Percentiles rank a stretch among this genome's conserved stretches.
Conservation (phyloP, 345 rosid species). For the Bruguiera sexangula region DNA sequence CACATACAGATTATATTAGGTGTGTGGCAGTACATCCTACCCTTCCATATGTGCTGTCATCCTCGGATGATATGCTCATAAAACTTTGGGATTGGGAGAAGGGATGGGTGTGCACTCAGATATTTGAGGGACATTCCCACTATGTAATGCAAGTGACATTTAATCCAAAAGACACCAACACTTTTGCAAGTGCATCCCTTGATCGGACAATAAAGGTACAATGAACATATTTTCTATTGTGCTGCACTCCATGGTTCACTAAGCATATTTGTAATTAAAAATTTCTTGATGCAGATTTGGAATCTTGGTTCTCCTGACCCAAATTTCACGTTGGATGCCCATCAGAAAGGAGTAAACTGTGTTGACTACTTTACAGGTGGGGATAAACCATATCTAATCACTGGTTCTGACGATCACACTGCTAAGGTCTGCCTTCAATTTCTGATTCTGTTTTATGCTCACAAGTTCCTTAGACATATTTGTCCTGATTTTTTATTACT, state of each 20-base stretch:
- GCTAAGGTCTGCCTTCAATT: conserved; percentile 58
- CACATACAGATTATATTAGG: conserved; percentile 94
- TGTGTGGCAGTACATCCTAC: conserved; percentile 93
- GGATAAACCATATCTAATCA: conserved; percentile 85
- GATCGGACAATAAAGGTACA: conserved; percentile 88
- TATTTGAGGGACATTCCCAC: conserved; percentile 99
- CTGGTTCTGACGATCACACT: conserved; percentile 94
- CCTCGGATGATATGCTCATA: conserved; percentile 98
- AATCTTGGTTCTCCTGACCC: conserved; percentile 96
- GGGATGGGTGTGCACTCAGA: conserved; percentile 88
- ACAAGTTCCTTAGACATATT: neutral
- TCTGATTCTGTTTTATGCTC: neutral
- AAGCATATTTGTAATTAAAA: neutral
- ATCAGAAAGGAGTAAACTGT: conserved; percentile 90
- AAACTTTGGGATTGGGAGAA: conserved; percentile 99
- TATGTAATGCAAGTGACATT: conserved; percentile 98
- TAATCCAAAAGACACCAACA: conserved; percentile 85
- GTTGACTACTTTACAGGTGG: conserved; percentile 95
- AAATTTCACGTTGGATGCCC: conserved; percentile 90
- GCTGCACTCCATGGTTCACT: conserved; percentile 13
- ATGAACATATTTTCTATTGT: conserved; percentile 6
- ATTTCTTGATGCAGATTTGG: conserved; percentile 53
- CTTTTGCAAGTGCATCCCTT: conserved; percentile 97
- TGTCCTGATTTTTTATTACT: conserved; percentile 9
- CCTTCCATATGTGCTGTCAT: conserved; percentile 82